Conservation (phyloP, 2,329 filamentous ascomycete genomes). For the Calonectria multiphialidica region DNA sequence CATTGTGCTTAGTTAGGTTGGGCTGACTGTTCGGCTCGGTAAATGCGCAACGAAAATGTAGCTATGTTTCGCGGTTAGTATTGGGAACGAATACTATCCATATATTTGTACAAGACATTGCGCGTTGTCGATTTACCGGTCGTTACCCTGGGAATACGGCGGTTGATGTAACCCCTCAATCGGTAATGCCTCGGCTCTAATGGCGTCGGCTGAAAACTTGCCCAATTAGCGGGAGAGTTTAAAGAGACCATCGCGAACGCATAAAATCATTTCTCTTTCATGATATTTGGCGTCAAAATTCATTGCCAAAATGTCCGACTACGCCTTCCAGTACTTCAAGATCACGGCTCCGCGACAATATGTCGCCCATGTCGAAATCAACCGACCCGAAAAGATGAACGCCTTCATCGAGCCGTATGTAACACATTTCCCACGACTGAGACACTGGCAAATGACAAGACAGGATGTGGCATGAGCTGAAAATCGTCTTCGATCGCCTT, state of each 20-base stretch:
- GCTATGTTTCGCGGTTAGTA: no score
- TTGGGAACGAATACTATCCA: no score
- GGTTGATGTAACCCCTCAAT: not conserved
- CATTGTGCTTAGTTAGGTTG: no score
- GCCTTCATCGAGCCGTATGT: constrained; percentile 75
- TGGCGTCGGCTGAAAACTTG: not conserved
- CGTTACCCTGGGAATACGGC: no score
- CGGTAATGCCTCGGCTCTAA: not conserved
- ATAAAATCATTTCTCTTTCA: not conserved
- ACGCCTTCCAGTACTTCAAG: not conserved
- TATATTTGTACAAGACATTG: no score
- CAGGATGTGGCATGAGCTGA: constrained; percentile 84
- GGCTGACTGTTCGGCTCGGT: no score
- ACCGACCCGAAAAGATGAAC: constrained; percentile 87
- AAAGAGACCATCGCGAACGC: not conserved
- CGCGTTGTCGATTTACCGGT: no score
- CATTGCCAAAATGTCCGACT: not conserved
- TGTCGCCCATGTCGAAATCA: constrained; percentile 89
- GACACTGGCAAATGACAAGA: not conserved
- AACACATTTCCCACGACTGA: rapidly evolving
- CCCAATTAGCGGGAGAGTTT: not conserved
- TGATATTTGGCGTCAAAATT: not conserved
- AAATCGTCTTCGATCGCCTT: constrained; percentile 76
- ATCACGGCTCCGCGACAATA: not conserved
- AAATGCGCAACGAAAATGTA: no score